phyloP scores from a whole-genome alignment of 2,329 filamentous ascomycete species.

The Colletotrichum salicis region DNA sequence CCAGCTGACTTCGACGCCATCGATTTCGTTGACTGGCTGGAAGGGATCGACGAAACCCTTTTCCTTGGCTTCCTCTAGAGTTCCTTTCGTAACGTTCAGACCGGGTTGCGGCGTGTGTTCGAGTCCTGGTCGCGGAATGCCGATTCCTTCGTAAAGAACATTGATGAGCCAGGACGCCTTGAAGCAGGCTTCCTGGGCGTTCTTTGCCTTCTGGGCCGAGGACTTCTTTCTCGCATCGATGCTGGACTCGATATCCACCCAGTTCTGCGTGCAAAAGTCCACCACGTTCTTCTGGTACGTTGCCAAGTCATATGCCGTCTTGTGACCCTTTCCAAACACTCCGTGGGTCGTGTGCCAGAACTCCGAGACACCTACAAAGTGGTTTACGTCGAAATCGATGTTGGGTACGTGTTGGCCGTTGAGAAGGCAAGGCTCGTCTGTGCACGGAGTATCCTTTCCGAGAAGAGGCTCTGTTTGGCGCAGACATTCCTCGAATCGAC shows the following conservation, averaged over 20 bases:
- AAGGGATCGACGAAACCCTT: constrained; percentile 87
- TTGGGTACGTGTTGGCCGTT: constrained; percentile 93
- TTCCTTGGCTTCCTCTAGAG: constrained; percentile 74
- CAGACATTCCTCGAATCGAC: constrained; percentile 86
- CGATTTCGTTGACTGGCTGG: constrained; percentile 91
- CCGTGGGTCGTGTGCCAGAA: constrained; percentile 99
- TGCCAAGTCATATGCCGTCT: constrained; percentile 83
- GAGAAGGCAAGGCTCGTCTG: constrained; percentile 85
- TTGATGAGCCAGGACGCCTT: constrained; percentile 99
- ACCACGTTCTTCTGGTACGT: constrained; percentile 88
- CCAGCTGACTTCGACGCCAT: constrained; percentile 94
- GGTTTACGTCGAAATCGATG: constrained; percentile 97
- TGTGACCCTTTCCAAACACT: constrained; percentile 82
- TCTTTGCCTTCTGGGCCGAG: constrained; percentile 80
- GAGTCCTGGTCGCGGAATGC: constrained; percentile 85
- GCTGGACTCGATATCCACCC: constrained; percentile 78
- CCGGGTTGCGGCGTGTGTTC: constrained; percentile 67
- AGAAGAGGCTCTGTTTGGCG: constrained; percentile 84
- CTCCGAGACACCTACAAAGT: constrained; percentile 97
- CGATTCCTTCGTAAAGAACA: constrained; percentile 94
- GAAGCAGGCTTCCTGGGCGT: constrained; percentile 91
- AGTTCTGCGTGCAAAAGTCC: constrained; percentile 86
- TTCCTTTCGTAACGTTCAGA: constrained; percentile 78
- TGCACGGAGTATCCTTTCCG: constrained; percentile 87
- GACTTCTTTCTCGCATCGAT: constrained; percentile 75